Evolutionary conservation across 257 asterid genomes (phyloP), one percentile per base, ranked within the genome.

Genomic region (Primulina tabacum): DNA sequence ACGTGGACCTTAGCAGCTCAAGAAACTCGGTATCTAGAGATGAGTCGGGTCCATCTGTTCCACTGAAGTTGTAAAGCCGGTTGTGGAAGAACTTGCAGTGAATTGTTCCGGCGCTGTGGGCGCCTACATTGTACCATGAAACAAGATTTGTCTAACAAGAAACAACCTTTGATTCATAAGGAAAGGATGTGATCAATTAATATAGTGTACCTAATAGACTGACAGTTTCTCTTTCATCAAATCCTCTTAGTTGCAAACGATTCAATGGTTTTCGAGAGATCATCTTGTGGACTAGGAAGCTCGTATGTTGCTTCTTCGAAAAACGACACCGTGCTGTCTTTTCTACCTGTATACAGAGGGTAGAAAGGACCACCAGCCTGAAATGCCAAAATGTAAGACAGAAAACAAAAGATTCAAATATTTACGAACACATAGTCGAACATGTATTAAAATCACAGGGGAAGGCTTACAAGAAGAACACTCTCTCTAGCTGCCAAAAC

Each of bases 341-440:
- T 77, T 75, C 97, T 78, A 21, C 97, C 98, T 0, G 96, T 92
- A 62, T 53, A 67, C 71, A 88, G 75, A 14, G 95, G 97, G 74
- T 87, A 90, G 86, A 84, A 92, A 2, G 95, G 95, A 29, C 98
- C 97, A 21, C 96, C 96, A 53, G 82, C 85, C 98, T 92, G 87
- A 65, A 82, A 78, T 18, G 3, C 75, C 68, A 55, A 73, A 70
- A 72, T 26, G 18, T 21, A 20, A 5, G 20, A 28, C 30, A 28
- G 30, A 0, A 12, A 12, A 43, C 0, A 11, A 12, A 35, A 35
- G 43, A 35, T 35, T 35, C 43, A 35, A 35, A 11, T 11, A 11
- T 43, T 5, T 47, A 47, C 56, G 3, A 47, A 47, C 7, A 16
- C 55, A 6, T 6, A 12, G 7, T 47, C 7, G 7, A 2, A 47